These are phyloP conservation scores for Fragaria vesca DNA, from an alignment of 306 rosid genomes.

Conservation along the genomic window DNA sequence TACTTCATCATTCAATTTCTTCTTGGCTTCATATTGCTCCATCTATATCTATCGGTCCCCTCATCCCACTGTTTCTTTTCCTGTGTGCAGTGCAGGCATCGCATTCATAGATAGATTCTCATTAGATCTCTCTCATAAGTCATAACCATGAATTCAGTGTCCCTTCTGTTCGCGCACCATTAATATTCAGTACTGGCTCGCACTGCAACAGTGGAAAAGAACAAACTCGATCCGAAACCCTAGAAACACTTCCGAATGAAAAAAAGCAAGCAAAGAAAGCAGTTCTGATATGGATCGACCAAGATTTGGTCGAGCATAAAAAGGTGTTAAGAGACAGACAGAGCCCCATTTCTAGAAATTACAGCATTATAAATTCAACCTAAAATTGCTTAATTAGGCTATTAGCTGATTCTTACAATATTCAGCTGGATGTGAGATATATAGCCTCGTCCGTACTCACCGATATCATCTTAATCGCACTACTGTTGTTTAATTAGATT, in stretches of 20 bases:
- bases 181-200: conserved; percentile 11
- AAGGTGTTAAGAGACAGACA: neutral
- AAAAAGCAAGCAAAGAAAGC: neutral
- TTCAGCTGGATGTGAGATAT: too few species aligned
- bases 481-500: too few species aligned
- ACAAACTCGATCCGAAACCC: conserved; percentile 4
- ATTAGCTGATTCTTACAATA: too few species aligned
- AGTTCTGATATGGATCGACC: neutral
- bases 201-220: neutral
- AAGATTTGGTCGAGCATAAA: neutral
- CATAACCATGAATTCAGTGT: conserved; percentile 65
- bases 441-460: too few species aligned
- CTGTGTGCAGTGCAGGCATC: conserved; percentile 25
- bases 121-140: conserved; percentile 5
- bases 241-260: neutral
- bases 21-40: conserved; percentile 10
- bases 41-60: conserved; percentile 22
- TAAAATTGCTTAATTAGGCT: neutral
- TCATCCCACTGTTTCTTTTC: conserved; percentile 15
- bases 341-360: neutral
- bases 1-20: conserved; percentile 15
- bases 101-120: conserved; percentile 20
- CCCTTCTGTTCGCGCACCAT: conserved; percentile 28
- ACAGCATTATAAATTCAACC: neutral
- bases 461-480: too few species aligned